A percentile compares a stretch with the other conserved stretches of the same genome.
These are phyloP conservation scores for Coemansia sp. DNA, from an alignment of 192 early-diverging fungal genomes.

Conservation along the genomic window DNA sequence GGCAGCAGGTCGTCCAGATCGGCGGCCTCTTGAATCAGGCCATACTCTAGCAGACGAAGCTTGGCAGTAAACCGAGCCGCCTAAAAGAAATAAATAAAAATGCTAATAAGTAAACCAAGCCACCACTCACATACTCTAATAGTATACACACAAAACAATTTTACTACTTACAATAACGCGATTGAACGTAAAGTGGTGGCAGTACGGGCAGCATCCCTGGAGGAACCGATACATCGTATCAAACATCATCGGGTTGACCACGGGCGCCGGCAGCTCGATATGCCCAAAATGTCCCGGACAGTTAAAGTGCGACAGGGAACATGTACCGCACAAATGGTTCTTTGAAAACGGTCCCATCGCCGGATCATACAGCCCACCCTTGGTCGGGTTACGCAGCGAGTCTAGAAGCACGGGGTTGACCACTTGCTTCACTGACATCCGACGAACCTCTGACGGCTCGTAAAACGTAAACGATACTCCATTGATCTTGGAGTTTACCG, in stretches of 20 bases:
- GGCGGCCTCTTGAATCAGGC: conserved; percentile 83
- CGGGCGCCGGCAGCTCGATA: conserved; percentile 87
- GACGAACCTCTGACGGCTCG: conserved; percentile 80
- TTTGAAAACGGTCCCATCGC: conserved; percentile 92
- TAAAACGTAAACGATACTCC: conserved; percentile 95
- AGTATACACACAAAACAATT: too few relatives aligned
- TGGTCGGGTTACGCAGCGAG: conserved; percentile 84
- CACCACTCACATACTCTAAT: too few relatives aligned
- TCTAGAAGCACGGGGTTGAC: conserved; percentile 88
- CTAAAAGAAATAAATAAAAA: conserved; percentile 12
- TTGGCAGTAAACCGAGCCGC: conserved; percentile 69
- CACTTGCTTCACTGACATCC: conserved; percentile 95
- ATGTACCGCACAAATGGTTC: conserved; percentile 81
- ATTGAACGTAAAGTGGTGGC: conserved; percentile 75
- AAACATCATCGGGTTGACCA: conserved; percentile 95
- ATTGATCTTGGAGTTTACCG: conserved; percentile 77
- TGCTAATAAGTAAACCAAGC: neutral
- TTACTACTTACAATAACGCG: conserved; percentile 44
- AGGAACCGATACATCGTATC: conserved; percentile 86
- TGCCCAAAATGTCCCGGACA: conserved; percentile 99
- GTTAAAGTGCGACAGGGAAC: conserved; percentile 74
- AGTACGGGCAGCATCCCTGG: conserved; percentile 86
- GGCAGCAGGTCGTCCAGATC: conserved; percentile 71
- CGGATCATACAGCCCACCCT: conserved; percentile 92
- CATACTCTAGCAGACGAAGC: conserved; percentile 82